Evolutionary conservation across 176 grass and related monocot genomes (phyloP).

Genomic region (Neostapfia colusana): DNA sequence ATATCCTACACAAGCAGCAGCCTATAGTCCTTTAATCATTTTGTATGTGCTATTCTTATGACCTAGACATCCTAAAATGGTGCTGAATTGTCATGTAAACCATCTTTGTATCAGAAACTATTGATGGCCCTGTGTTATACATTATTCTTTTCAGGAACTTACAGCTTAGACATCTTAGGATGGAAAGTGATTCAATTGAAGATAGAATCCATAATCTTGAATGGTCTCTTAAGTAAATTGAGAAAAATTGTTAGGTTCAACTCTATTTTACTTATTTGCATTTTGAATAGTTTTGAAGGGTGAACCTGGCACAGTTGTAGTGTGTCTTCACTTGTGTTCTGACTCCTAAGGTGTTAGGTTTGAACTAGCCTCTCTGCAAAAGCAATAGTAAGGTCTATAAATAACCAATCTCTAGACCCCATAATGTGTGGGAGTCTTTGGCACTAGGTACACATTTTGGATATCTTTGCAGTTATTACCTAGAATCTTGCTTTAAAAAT

Average conservation of each 20-base stretch:
- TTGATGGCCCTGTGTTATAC: slow-evolving; percentile 13
- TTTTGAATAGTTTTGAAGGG: no score
- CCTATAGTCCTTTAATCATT: not conserved
- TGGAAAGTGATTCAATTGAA: slow-evolving; percentile 80
- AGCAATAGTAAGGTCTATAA: no score
- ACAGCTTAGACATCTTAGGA: slow-evolving; percentile 79
- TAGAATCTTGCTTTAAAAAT: not conserved
- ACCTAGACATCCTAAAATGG: not conserved
- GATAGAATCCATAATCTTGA: slow-evolving; percentile 90
- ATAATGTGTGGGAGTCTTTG: no score
- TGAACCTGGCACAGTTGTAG: no score
- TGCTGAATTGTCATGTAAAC: slow-evolving; percentile 14
- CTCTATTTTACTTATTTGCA: not conserved
- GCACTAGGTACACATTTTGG: not conserved
- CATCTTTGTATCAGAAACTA: slow-evolving; percentile 11
- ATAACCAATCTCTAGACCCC: no score
- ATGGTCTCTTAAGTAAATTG: slow-evolving; percentile 87
- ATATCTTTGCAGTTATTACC: not conserved
- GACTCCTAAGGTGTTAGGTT: no score
- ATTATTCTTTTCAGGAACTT: slow-evolving; percentile 50
- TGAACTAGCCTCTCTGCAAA: no score
- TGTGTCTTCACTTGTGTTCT: no score
- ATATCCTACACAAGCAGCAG: not conserved
- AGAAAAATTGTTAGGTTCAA: slow-evolving; percentile 12
- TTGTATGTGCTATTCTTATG: not conserved